Evolutionary conservation across 768 basidiomycete genomes (phyloP).

Genomic region (Suillus weaverae): DNA sequence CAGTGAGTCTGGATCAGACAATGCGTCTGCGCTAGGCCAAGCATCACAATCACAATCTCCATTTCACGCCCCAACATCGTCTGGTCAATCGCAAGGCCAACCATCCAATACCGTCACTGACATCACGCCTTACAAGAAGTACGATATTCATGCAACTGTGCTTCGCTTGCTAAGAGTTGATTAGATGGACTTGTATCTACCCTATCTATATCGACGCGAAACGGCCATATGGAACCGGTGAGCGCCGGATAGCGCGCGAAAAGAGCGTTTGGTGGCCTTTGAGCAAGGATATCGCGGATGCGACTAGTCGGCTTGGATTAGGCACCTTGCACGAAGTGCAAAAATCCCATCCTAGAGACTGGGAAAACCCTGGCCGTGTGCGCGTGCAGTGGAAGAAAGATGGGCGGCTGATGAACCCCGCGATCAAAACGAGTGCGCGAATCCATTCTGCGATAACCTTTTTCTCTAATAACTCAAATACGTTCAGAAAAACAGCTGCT

Average conservation of each 20-base stretch:
- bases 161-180: slow-evolving; percentile 11
- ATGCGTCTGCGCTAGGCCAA: slow-evolving; percentile 47
- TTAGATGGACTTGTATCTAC: slow-evolving; percentile 93
- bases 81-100: slow-evolving; percentile 23
- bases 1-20: slow-evolving; percentile 23
- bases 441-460: not conserved
- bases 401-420: slow-evolving; percentile 59
- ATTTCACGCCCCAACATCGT: slow-evolving; percentile 19
- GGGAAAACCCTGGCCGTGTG: slow-evolving; percentile 97
- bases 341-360: slow-evolving; percentile 92
- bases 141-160: slow-evolving; percentile 27
- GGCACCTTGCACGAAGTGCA: slow-evolving; percentile 84
- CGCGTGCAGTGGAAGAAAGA: slow-evolving; percentile 92
- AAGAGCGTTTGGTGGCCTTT: slow-evolving; percentile 94
- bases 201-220: slow-evolving; percentile 98
- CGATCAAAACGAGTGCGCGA: slow-evolving; percentile 74
- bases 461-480: not conserved
- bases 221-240: slow-evolving; percentile 79
- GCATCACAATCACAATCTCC: slow-evolving; percentile 48
- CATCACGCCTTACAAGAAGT: slow-evolving; percentile 85
- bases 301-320: slow-evolving; percentile 73
- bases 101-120: slow-evolving; percentile 54
- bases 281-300: slow-evolving; percentile 89
- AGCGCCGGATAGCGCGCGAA: slow-evolving; percentile 75
- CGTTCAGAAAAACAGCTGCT: slow-evolving; percentile 74